Evolutionary conservation across 2,329 filamentous ascomycete species (phyloP).

Genomic region (Apiospora pterosperma): DNA sequence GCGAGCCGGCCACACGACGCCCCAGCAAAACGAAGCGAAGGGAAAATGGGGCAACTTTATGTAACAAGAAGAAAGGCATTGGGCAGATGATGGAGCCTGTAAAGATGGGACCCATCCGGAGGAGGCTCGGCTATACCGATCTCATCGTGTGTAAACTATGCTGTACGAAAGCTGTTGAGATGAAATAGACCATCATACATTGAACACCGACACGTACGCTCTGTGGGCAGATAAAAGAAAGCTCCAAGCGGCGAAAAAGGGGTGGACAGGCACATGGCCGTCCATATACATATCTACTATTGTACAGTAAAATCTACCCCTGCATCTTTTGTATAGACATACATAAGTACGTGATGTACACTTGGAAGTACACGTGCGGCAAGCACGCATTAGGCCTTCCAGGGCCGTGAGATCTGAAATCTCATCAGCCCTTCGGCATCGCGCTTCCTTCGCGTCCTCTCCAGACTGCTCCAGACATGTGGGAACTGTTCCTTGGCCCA

Average conservation of each 20-base stretch:
- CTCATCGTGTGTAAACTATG: not conserved
- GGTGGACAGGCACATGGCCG: constrained; percentile 9
- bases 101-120: not conserved
- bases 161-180: not conserved
- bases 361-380: not conserved
- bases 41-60: constrained; percentile 10
- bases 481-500: constrained; percentile 72
- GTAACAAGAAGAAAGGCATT: not conserved
- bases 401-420: constrained; percentile 46
- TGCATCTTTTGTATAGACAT: not conserved
- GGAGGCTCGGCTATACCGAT: not conserved
- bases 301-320: constrained; percentile 23
- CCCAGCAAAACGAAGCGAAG: constrained; percentile 15
- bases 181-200: constrained; percentile 17
- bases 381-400: constrained; percentile 40
- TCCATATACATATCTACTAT: constrained; percentile 21
- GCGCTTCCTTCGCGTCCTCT: constrained; percentile 45
- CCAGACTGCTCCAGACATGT: constrained; percentile 64
- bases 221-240: not conserved
- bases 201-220: constrained; percentile 2
- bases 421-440: constrained; percentile 42
- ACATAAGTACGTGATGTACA: constrained; percentile 15
- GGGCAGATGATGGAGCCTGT: not conserved
- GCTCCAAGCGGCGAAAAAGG: not conserved
- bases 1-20: constrained; percentile 15